Evolutionary conservation across 2,329 filamentous ascomycete genomes (phyloP).

Genomic region (Talaromyces pinophilus): DNA sequence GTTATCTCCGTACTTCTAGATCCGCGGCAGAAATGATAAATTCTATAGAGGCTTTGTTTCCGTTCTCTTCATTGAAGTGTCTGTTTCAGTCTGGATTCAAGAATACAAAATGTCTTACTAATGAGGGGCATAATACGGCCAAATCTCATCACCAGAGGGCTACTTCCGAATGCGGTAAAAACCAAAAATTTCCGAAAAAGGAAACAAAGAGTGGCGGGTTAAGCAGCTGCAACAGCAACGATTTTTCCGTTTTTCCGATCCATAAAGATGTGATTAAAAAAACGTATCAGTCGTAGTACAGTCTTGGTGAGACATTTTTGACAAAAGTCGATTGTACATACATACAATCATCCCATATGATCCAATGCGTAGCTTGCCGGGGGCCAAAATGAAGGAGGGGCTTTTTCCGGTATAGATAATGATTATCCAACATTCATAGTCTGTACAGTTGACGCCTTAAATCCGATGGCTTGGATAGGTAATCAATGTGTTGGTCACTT

Average conservation of each 20-base stretch:
- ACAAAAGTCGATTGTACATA: not conserved
- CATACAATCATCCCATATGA: not conserved
- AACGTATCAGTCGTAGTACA: not conserved
- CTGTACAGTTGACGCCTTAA: not conserved
- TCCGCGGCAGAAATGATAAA: not conserved
- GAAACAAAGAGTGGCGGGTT: constrained; percentile 1
- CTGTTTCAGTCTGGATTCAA: not conserved
- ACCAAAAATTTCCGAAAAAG: constrained; percentile 1
- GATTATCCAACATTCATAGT: not conserved
- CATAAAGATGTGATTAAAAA: not conserved
- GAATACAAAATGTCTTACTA: not conserved
- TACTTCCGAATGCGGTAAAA: not conserved
- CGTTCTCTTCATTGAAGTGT: not conserved
- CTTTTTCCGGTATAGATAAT: not conserved
- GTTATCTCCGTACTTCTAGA: not conserved
- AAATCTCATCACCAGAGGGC: not conserved
- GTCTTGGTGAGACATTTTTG: not conserved
- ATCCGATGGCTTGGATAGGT: not conserved
- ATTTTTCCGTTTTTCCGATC: not conserved
- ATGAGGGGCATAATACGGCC: not conserved
- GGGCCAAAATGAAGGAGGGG: not conserved
- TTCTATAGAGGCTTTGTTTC: not conserved
- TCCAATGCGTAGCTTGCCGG: not conserved
- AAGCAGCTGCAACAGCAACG: not conserved
- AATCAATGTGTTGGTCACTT: not conserved